Evolutionary conservation across 2,329 filamentous ascomycete species (phyloP).

Genomic region (Fusarium hostae): DNA sequence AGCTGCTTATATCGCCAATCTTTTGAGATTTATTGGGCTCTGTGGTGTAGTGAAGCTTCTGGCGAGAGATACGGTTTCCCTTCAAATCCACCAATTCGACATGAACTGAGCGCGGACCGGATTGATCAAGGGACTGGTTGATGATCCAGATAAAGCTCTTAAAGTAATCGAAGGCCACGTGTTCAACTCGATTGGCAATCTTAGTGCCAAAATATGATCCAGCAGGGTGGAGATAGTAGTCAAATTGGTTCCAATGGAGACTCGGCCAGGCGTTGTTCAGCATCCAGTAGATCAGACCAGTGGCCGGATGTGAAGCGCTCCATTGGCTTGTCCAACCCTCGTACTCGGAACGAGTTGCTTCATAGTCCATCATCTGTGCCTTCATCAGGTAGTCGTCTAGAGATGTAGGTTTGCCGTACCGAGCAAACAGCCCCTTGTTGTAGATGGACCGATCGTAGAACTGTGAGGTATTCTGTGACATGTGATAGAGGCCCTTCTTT

Average conservation of each 20-base stretch:
- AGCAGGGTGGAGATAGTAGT: not conserved
- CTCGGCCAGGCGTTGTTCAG: not conserved
- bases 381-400: not conserved
- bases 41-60: not conserved
- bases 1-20: not conserved
- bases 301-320: not conserved
- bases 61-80: not conserved
- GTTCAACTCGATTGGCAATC: not conserved
- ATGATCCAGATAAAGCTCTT: not conserved
- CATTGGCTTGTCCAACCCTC: not conserved
- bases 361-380: not conserved
- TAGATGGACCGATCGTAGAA: not conserved
- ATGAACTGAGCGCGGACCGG: not conserved
- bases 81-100: not conserved
- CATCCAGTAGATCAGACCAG: not conserved
- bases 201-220: not conserved
- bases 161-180: not conserved
- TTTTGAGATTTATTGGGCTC: not conserved
- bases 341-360: not conserved
- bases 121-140: not conserved
- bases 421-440: not conserved
- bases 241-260: not conserved
- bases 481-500: not conserved
- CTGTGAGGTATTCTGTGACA: not conserved
- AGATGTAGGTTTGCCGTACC: not conserved